A percentile compares a stretch with the other conserved stretches of the same genome.
These are phyloP conservation scores for Pisolithus sp. DNA, from an alignment of 768 basidiomycete genomes.

Conservation along the genomic window DNA sequence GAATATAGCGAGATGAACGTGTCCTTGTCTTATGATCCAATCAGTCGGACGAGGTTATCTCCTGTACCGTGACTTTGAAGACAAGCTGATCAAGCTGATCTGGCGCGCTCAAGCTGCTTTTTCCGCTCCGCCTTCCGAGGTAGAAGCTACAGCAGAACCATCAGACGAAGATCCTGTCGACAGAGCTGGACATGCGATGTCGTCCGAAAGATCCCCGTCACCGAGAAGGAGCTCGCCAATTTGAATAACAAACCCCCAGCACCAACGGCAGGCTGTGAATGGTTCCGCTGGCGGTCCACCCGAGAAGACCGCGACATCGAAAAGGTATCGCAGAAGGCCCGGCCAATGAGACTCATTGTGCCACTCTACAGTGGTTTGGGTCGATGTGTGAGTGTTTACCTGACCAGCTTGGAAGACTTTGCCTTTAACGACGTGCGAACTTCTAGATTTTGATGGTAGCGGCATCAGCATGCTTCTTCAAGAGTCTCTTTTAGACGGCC, in stretches of 20 bases:
- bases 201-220: conserved; percentile 13
- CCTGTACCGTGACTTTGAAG: conserved; percentile 64
- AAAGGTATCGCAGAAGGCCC: conserved; percentile 34
- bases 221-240: conserved; percentile 2
- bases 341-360: conserved; percentile 58
- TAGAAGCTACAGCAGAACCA: conserved; percentile 40
- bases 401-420: not conserved
- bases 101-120: conserved; percentile 48
- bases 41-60: conserved; percentile 76
- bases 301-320: conserved; percentile 44
- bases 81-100: conserved; percentile 74
- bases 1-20: conserved; percentile 66
- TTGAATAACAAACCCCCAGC: not conserved
- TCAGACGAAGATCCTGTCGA: conserved; percentile 56
- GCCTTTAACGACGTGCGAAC: conserved; percentile 2
- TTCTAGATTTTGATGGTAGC: conserved; percentile 60
- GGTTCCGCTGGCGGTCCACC: conserved; percentile 43
- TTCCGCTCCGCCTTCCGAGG: conserved; percentile 32
- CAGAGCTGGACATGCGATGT: conserved; percentile 28
- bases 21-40: conserved; percentile 85
- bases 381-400: conserved; percentile 46
- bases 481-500: conserved; percentile 64
- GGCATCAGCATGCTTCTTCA: conserved; percentile 53
- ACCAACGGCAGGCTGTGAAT: conserved; percentile 11
- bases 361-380: conserved; percentile 71